Base-by-base conservation (phyloP, 192 early-diverging fungal species). In the Coemansia sp. region DNA sequence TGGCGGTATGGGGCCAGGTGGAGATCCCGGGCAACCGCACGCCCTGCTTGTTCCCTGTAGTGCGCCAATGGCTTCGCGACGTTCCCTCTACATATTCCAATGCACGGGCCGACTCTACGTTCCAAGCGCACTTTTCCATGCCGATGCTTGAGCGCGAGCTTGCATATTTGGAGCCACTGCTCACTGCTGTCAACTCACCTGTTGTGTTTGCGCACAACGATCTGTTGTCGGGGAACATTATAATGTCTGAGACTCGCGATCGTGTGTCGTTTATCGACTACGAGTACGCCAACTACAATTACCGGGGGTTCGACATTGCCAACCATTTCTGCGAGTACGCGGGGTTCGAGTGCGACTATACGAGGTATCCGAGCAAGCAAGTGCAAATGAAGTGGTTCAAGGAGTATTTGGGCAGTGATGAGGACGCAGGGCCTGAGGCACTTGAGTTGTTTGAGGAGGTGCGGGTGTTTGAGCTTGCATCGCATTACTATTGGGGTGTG, bases 241-340 rank as follows among this genome's bases (percentile, higher is more conserved):
- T 98, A 24, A 66, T 84, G 62, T 28, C 58, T 4, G 63, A 59
- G 50, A 56, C 69, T n/a, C 31, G 64, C 36, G 80, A 89, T 54
- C 71, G 82, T 25, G 87, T 87, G 6, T 82, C 80, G 48, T 95
- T 94, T 71, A 98, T 96, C 61, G 94, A 98, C 73, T 94, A 95
- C 66, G 95, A 98, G 61, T 98, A 98, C 68, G 94, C 89, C 2
- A 85, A 77, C 7, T 90, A 90, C 72, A 87, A 85, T 24, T 91
- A 86, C 71, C 85, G 93, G 42, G 94, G 87, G 3, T 98, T 97
- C 74, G 96, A 98, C 69, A 94, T 98, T 60, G 93, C 86, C 42
- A 98, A 98, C 69, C 94, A 97, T 75, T 98, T 96, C 68, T 91
- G 90, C 74, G 96, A 98, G 67, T 90, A 86, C 70, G 92, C 89